phyloP scores from a whole-genome alignment of 2,329 filamentous ascomycete species.

The Fusarium praegraminearum region DNA sequence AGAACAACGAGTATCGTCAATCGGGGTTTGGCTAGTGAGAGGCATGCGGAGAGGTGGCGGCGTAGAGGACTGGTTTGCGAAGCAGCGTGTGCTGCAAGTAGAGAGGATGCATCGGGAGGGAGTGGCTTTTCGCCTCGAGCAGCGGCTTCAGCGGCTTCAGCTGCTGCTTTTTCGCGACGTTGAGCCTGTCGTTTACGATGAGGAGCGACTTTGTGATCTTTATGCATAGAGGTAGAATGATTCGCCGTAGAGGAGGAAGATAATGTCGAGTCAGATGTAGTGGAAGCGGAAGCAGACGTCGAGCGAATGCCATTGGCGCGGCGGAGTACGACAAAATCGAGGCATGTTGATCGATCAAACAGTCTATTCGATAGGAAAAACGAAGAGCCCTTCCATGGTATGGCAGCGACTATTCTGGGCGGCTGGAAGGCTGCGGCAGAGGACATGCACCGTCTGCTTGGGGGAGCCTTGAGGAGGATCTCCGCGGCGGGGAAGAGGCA shows the following conservation, averaged over 20 bases:
- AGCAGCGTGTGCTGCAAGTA: conserved; percentile 65
- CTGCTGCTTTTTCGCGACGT: conserved; percentile 42
- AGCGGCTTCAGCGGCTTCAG: conserved; percentile 38
- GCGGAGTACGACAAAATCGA: conserved; percentile 51
- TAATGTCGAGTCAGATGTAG: conserved; percentile 33
- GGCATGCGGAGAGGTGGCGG: conserved; percentile 80
- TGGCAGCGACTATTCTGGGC: conserved; percentile 38
- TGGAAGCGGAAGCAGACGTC: conserved; percentile 39
- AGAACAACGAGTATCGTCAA: conserved; percentile 92
- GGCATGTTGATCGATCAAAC: conserved; percentile 54
- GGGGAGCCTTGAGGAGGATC: conserved; percentile 43
- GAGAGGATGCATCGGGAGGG: conserved; percentile 65
- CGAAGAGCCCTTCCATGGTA: conserved; percentile 33
- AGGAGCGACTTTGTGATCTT: conserved; percentile 47
- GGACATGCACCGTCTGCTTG: conserved; percentile 49
- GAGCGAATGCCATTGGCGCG: conserved; percentile 49
- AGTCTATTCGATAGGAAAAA: conserved; percentile 55
- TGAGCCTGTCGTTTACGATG: conserved; percentile 53
- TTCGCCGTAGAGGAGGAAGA: conserved; percentile 33
- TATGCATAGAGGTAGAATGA: conserved; percentile 39
- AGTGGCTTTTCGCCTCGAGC: conserved; percentile 49
- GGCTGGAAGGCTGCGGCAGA: conserved; percentile 45
- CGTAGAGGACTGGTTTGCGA: conserved; percentile 65
- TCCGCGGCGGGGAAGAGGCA: conserved; percentile 49
- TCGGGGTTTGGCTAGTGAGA: conserved; percentile 95